Evolutionary conservation across 83 land plant genomes (phyloP), one percentile per base, ranked within the genome.

Genomic region (Picea abies): DNA sequence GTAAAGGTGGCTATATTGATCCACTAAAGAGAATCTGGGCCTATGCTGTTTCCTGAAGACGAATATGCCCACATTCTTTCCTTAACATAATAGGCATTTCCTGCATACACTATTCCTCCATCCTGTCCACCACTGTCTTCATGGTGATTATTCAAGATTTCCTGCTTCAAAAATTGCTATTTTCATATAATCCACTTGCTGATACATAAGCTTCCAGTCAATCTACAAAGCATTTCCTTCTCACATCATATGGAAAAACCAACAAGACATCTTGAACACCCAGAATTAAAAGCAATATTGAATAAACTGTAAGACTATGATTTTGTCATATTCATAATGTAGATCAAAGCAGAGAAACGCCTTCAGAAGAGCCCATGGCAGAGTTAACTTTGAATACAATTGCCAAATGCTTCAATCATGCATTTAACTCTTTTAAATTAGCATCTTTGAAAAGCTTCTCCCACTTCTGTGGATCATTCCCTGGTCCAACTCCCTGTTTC

Each of bases 401-500:
- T 44, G 52, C 11, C 52, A 20, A 3, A 39, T 72, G 17, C 52
- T 41, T n/a, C 56, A 72, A 37, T 72, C 76, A 72, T 37, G 44
- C 76, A 44, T 72, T 72, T 22, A 72, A 72, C 76, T 72, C 76
- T 72, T 44, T 9, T 39, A 39, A 70, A 56, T 79, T 66, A 63
- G 94, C 92, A 60, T 82, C 70, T 80, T 81, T 84, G 68, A 96
- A 96, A 65, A 96, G 86, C 22, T 84, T 88, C 73, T 80, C 83
- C 98, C 98, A 96, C 62, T 88, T 92, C 63, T 88, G 79, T 19
- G 79, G 81, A 82, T 96, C 94, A 65, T 44, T 87, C 79, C 96
- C 98, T 68, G 96, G 98, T 67, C 98, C 98, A 49, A 89, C 92
- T 14, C 98, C 98, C 98, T 96, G 84, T 22, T 68, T 90, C 26